Evolutionary conservation across 257 asterid genomes (phyloP).

Genomic region (Nicotiana paniculata): DNA sequence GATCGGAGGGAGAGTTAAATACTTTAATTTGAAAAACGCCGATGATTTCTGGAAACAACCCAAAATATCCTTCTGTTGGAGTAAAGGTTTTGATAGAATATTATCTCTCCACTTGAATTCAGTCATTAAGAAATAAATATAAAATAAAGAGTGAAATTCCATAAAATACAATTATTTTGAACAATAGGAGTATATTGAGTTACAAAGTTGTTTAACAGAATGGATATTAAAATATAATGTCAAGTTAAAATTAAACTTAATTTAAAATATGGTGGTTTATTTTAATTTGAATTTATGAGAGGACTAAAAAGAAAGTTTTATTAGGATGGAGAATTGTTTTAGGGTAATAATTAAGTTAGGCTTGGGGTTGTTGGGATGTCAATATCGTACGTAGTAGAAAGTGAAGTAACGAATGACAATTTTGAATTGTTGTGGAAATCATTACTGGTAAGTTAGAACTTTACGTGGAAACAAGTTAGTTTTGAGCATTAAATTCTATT

Average conservation of each 20-base stretch:
- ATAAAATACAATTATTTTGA: neutral
- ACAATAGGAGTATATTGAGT: neutral
- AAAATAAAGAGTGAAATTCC: too few relatives aligned
- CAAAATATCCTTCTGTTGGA: too few relatives aligned
- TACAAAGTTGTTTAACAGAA: neutral
- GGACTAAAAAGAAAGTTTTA: neutral
- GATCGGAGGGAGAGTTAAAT: neutral
- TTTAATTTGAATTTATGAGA: neutral
- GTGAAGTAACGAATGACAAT: conserved; percentile 7
- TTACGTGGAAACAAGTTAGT: neutral
- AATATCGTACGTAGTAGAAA: conserved; percentile 22
- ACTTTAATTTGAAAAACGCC: neutral
- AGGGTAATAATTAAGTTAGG: neutral
- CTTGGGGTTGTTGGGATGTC: conserved; percentile 29
- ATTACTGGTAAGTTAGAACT: neutral
- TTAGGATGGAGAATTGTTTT: neutral
- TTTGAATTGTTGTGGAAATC: neutral
- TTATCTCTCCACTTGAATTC: too few relatives aligned
- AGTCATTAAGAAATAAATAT: too few relatives aligned
- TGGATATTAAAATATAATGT: neutral
- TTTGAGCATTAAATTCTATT: neutral
- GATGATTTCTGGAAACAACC: neutral
- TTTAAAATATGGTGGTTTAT: too few relatives aligned
- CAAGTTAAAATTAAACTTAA: neutral
- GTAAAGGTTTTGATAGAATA: too few relatives aligned